Percentiles rank a stretch among this genome's conserved stretches.
phyloP scores from a whole-genome alignment of 768 basidiomycete genomes.

The Suillus luteus region DNA sequence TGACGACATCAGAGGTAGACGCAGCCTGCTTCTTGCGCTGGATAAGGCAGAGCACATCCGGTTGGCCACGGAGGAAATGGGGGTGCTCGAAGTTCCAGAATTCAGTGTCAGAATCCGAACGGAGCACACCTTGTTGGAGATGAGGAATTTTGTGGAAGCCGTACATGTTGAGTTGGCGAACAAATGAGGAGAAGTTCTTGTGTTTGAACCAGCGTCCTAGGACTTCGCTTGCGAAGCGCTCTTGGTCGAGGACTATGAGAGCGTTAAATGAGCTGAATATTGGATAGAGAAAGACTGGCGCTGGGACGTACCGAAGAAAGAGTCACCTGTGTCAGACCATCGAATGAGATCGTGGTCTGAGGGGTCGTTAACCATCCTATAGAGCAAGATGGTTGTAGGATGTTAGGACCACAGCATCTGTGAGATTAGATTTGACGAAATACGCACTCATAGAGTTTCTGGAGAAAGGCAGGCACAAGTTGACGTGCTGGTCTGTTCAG shows the following conservation, averaged over 20 bases:
- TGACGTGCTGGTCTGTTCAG: conserved; percentile 49
- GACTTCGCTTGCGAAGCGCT: conserved; percentile 86
- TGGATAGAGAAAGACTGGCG: conserved; percentile 10
- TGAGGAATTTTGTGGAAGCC: conserved; percentile 97
- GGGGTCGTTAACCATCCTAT: conserved; percentile 90
- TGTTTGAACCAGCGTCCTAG: conserved; percentile 98
- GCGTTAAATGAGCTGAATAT: not conserved
- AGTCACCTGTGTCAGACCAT: conserved; percentile 90
- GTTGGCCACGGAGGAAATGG: conserved; percentile 86
- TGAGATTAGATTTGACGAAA: conserved; percentile 18
- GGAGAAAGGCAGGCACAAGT: conserved; percentile 80
- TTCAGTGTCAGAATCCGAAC: conserved; percentile 78
- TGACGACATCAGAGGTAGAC: conserved; percentile 33
- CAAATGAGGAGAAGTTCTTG: conserved; percentile 93
- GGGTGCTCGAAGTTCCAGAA: conserved; percentile 92
- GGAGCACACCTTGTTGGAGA: conserved; percentile 91
- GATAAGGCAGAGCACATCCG: conserved; percentile 84
- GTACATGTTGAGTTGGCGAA: conserved; percentile 95
- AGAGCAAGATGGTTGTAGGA: conserved; percentile 13
- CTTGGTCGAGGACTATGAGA: conserved; percentile 80
- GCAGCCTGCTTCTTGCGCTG: conserved; percentile 73
- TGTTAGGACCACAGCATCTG: conserved; percentile 14
- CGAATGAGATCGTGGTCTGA: conserved; percentile 81
- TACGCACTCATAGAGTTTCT: conserved; percentile 89
- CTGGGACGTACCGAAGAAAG: conserved; percentile 74